Conservation (phyloP, 139 green algal species). For the Chara braunii region DNA sequence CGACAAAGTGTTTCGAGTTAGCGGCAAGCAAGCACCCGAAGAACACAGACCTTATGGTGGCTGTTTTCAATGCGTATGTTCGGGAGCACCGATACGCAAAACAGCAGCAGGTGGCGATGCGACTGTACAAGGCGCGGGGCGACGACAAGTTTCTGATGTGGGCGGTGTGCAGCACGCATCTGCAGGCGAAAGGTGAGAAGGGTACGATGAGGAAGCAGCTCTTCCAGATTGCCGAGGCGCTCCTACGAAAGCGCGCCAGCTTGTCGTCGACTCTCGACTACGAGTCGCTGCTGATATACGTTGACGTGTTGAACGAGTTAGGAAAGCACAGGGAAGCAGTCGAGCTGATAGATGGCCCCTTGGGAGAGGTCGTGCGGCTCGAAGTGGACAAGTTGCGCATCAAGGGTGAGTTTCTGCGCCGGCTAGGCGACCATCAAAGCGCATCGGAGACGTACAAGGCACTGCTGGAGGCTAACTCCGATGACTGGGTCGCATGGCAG, state of each 20-base stretch:
- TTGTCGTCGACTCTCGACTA: background rate
- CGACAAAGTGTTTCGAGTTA: constrained; percentile 16
- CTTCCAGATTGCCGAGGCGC: constrained; percentile 26
- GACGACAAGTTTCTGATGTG: constrained; percentile 33
- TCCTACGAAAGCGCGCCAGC: constrained; percentile 15
- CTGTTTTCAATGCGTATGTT: constrained; percentile 20
- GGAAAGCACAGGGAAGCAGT: constrained; percentile 18
- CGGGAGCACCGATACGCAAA: constrained; percentile 31
- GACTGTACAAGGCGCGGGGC: constrained; percentile 27
- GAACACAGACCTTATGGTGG: constrained; percentile 14
- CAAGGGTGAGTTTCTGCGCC: too few relatives aligned
- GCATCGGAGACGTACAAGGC: too few relatives aligned
- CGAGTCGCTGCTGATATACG: constrained; percentile 28
- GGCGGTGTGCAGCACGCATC: constrained; percentile 22
- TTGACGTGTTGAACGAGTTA: constrained; percentile 15
- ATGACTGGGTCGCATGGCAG: too few relatives aligned
- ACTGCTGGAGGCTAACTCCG: too few relatives aligned
- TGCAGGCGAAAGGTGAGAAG: constrained; percentile 14
- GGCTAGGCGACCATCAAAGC: too few relatives aligned
- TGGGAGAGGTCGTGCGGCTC: too few relatives aligned
- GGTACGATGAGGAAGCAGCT: constrained; percentile 3
- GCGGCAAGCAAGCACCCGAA: background rate
- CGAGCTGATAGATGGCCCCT: constrained; percentile 7
- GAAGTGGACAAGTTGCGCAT: too few relatives aligned
- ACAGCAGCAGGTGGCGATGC: constrained; percentile 33